Base-by-base conservation (phyloP, 106 monocot species). In the Amphibolis antarctica region DNA sequence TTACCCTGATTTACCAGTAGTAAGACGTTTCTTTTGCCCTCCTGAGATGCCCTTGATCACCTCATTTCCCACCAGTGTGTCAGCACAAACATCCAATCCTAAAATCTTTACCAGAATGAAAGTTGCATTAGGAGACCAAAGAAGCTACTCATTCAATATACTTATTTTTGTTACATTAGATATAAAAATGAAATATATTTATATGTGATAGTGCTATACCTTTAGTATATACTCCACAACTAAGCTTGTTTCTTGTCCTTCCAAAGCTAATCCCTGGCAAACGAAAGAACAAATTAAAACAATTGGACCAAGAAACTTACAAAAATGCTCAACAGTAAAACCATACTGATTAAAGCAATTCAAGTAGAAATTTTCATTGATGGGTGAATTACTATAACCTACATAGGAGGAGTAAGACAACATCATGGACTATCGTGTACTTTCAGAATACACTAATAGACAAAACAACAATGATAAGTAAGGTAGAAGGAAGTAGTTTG, bases 41-140 rank as follows among this genome's bases (percentile, higher is more conserved):
- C 98, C 98, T 50, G 98, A 98, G 60, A 98, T 98, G n/a, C 98
- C 98, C 87, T 88, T 91, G 55, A 98, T 76, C 87, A 98, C 84
- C 66, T 91, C 98, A 74, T 98, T 87, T 68, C 98, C 98, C 69
- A 98, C 98, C 48, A 71, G 74, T 20, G 91, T 98, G 59, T 98
- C 83, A 55, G 98, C 91, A 77, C 98, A 98, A 25, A 85, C 63
- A 58, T 98, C 85, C 63, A 98, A 80, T 56, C 91, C 98, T 98
- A 98, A 79, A 91, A 98, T 91, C 98, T 98, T 85, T 80, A 68
- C 66, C 66, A 74, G 15, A 64, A 74, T 85, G 66, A 82, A 88
- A 80, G 28, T 77, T 66, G 77, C 47, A 70, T 83, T 54, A 86
- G 86, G 67, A 45, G 65, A 67, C 63, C 60, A 31, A 28, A 17